Base-by-base conservation (phyloP, 768 basidiomycete genomes). In the Termitomyces sp. region DNA sequence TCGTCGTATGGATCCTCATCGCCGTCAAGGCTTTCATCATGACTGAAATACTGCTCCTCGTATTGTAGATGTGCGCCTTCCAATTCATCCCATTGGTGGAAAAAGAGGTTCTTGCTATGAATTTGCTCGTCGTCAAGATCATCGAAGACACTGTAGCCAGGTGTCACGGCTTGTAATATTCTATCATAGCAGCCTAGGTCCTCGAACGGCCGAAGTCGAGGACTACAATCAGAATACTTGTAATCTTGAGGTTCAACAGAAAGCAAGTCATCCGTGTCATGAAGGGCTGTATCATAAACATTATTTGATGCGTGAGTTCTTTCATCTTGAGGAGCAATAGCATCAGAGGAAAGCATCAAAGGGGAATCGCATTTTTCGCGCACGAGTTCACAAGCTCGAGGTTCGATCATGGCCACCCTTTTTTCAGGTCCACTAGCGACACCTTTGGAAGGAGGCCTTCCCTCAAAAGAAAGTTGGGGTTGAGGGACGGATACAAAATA, bases 241-340 rank as follows among this genome's bases (percentile, higher is more conserved):
- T 63, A 63, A 26, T 63, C 62, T 26, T 49, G 48, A 34, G 40
- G 59, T 27, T 52, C 57, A 18, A 58, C 59, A 13, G 53, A 55
- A 42, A 50, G 62, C 27, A 57, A 36, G 27, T 55, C 46, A n/a
- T 57, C 58, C 37, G 42, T 24, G 20, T 42, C 39, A 26, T 10
- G 18, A 48, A 42, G 30, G 14, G 30, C 2, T 6, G n/a, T n/a
- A 16, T 16, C 48, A 37, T 44, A 50, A 22, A 20, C 9, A 7
- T n/a, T 43, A 24, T 16, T 43, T 16, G 20, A 33, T n/a, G 4
- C 26, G 4, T 14, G 10, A 22, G 6, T 26, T n/a, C 12, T n/a
- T 22, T n/a, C 16, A 14, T 55, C 34, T 7, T 9, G 32, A 45
- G 22, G 9, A 24, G 13, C 43, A 12, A 32, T 36, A 20, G 9